Base-by-base conservation (phyloP, 2,329 filamentous ascomycete species). In the Ophiocordyceps polyrhachis-furcata region DNA sequence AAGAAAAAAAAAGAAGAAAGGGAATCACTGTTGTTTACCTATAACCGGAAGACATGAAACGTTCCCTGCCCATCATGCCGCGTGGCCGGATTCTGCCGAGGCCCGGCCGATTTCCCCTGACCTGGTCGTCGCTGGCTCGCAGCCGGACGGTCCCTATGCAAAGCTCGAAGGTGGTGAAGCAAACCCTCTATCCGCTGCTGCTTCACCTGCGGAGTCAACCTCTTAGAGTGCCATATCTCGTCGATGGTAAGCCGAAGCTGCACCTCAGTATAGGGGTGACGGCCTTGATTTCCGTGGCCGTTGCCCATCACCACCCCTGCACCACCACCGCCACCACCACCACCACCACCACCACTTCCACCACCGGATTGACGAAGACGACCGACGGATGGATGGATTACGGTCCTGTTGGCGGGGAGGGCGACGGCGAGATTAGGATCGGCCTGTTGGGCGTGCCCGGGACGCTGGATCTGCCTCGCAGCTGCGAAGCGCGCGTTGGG, bases 41-140 rank as follows among this genome's bases (percentile, higher is more conserved):
- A n/a, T n/a, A n/a, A n/a, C n/a, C n/a, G n/a, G n/a, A n/a, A 38
- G 4, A 17, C 12, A 4, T 5, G 4, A 38, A 19, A 38, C 35
- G n/a, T 6, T 12, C 17, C 11, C 31, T 32, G 31, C 17, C 4
- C 4, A 9, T 28, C 25, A 11, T 28, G 25, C 21, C 6, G 9
- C 35, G 4, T 38, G 35, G 7, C 20, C 17, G n/a, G 35, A 38
- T 5, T 19, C 17, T 11, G 35, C n/a, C 9, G 35, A 19, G 4
- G 12, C 20, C 15, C 20, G 6, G 38, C 11, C 12, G 35, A 20
- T 38, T 38, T 17, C 35, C 8, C 25, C 6, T 38, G 35, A 38
- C 5, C n/a, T 20, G 5, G 20, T 14, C 14, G 43, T 47, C 45
- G 47, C 44, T 25, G 23, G 42, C 20, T 44, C 43, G 19, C 38